Base-by-base conservation (phyloP, 169 alveolate genomes). In the Theileria orientalis region DNA sequence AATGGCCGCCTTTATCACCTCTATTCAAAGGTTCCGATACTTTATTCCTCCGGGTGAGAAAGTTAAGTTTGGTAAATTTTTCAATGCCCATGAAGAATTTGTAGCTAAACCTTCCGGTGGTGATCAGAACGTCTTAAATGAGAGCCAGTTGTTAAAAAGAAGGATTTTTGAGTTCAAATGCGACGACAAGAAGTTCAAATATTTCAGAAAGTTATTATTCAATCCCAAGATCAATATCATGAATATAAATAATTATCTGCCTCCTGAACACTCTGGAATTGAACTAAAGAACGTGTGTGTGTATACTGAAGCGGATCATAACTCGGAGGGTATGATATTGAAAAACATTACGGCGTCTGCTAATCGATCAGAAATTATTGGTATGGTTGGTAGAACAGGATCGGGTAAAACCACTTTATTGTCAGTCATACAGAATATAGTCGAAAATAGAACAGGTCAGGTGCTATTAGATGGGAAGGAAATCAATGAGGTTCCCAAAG, bases 311-410 rank as follows among this genome's bases (percentile, higher is more conserved):
- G 1, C 76, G 9, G 21, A 56, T 27, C 37, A 21, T 21, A 7
- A 32, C 11, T 6, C 19, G 21, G 57, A 40, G 3, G 30, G 35
- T 44, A 25, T 16, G 25, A 62, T 62, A 2, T 44, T 79, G 51
- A 79, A 40, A 35, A 35, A 29, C 27, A 47, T 82, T 1, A 82
- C 46, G 16, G 84, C 71, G 2, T 37, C 62, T n/a, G 74, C 89
- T 13, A 21, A 27, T 13, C 63, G 60, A 1, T 76, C 83, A 2
- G 85, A 82, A 8, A 44, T 82, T 16, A 44, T 82, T 3, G 89
- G 85, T 49, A 74, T 82, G 35, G 69, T 74, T 41, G 89, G 89
- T 9, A 60, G 89, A 9, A 82, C 89, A 0, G 89, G 89, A 7
- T 68, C 89, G 0, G 89, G 89, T 21, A 82, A 82, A 63, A 74